phyloP scores from a whole-genome alignment of 805 yeast genomes.

The Ogataea wickerhamii region DNA sequence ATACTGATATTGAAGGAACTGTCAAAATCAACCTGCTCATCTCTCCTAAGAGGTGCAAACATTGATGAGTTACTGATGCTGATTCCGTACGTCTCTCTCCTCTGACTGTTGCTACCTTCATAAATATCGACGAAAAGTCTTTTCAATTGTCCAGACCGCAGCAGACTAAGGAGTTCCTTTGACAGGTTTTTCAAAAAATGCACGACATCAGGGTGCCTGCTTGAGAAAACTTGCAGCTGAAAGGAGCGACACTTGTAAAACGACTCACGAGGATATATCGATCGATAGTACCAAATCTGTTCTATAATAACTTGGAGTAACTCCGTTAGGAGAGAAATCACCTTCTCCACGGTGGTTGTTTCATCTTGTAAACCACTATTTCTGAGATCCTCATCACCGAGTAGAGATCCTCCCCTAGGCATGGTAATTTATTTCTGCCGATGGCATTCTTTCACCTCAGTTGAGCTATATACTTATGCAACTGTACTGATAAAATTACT shows the following conservation, averaged over 20 bases:
- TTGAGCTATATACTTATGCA: no score
- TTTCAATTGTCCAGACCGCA: slow-evolving; percentile 22
- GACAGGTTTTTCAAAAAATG: slow-evolving; percentile 35
- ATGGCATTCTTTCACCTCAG: no score
- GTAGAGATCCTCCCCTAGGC: no score
- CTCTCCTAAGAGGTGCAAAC: slow-evolving; percentile 17
- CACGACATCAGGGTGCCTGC: slow-evolving; percentile 45
- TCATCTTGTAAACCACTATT: no score
- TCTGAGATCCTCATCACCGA: no score
- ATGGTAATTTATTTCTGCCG: no score
- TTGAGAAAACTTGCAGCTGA: slow-evolving; percentile 39
- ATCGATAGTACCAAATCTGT: slow-evolving; percentile 49
- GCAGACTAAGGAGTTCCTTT: slow-evolving; percentile 16
- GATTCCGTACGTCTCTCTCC: slow-evolving; percentile 25
- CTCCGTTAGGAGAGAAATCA: slow-evolving; percentile 41
- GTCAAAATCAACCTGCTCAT: slow-evolving; percentile 8
- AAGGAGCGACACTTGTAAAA: slow-evolving; percentile 44
- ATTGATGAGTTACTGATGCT: slow-evolving; percentile 29
- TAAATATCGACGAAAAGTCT: slow-evolving; percentile 25
- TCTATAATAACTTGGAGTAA: slow-evolving; percentile 50
- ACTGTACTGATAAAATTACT: no score
- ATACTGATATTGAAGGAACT: slow-evolving; percentile 9
- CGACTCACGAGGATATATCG: slow-evolving; percentile 50
- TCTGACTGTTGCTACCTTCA: slow-evolving; percentile 1
- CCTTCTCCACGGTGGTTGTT: slow-evolving; percentile 1